Percentiles rank a stretch among this genome's conserved stretches.
These are phyloP conservation scores for Nitzschia palea DNA, from an alignment of 108 stramenopile species.

Conservation along the genomic window DNA sequence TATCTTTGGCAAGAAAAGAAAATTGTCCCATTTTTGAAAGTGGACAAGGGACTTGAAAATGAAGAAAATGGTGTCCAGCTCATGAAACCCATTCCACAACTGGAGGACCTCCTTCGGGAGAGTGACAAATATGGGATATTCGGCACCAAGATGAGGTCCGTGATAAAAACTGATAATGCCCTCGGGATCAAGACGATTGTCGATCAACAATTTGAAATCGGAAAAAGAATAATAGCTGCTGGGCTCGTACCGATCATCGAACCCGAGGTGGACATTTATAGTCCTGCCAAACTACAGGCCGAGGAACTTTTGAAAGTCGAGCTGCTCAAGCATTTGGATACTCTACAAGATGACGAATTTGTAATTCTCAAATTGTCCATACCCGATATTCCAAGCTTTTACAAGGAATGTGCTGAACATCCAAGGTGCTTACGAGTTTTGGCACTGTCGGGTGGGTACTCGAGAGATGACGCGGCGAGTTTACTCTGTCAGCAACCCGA, in stretches of 20 bases:
- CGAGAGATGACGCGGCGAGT: slow-evolving; percentile 53
- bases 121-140: slow-evolving; percentile 60
- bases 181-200: slow-evolving; percentile 74
- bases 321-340: slow-evolving; percentile 59
- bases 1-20: slow-evolving; percentile 75
- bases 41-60: slow-evolving; percentile 66
- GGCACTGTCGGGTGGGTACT: slow-evolving; percentile 79
- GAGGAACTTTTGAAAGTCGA: slow-evolving; percentile 60
- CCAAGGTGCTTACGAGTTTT: slow-evolving; percentile 71
- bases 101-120: slow-evolving; percentile 48
- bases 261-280: slow-evolving; percentile 75
- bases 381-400: slow-evolving; percentile 61
- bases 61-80: slow-evolving; percentile 77
- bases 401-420: slow-evolving; percentile 63
- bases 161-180: slow-evolving; percentile 64
- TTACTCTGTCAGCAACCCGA: slow-evolving; percentile 58
- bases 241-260: slow-evolving; percentile 82
- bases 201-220: slow-evolving; percentile 79
- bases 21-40: slow-evolving; percentile 76
- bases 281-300: slow-evolving; percentile 57
- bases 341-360: slow-evolving; percentile 42
- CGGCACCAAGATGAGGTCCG: slow-evolving; percentile 82
- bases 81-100: slow-evolving; percentile 74
- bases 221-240: slow-evolving; percentile 56
- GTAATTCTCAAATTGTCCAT: slow-evolving; percentile 78